Conservation (phyloP, 169 alveolate species). For the Plasmodium billcollinsi region DNA sequence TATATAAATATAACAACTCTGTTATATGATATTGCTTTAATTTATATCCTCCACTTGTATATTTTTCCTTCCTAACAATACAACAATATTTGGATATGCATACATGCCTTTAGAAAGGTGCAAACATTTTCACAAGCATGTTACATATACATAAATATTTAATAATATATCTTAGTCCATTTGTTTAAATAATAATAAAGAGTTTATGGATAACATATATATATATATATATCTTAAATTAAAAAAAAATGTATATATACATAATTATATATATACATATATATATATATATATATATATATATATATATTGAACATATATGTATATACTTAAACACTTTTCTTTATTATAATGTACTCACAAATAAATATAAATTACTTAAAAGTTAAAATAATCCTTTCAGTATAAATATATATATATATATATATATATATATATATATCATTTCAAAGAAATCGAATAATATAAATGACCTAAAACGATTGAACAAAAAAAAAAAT, state of each 20-base stretch:
- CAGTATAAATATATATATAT: not conserved
- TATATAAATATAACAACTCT: conserved; percentile 22
- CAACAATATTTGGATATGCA: conserved; percentile 51
- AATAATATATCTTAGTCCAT: not conserved
- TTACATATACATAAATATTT: conserved; percentile 19
- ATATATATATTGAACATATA: not conserved
- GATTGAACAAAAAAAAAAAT: conserved; percentile 9
- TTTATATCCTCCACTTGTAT: conserved; percentile 29
- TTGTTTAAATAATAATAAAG: not conserved
- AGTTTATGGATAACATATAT: conserved; percentile 3
- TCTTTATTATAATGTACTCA: conserved; percentile 1
- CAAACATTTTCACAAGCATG: conserved; percentile 35
- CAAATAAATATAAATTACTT: no score
- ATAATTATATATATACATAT: not conserved
- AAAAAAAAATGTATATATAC: conserved; percentile 7
- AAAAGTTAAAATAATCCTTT: not conserved
- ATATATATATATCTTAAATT: conserved; percentile 1
- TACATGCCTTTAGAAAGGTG: conserved; percentile 46
- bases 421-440: not conserved
- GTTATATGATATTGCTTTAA: conserved; percentile 17
- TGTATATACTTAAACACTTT: not conserved
- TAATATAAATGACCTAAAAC: conserved; percentile 1
- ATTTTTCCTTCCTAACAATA: conserved; percentile 27
- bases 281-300: not conserved
- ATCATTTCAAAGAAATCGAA: conserved; percentile 4